These are phyloP conservation scores for Hericium alpestre DNA, from an alignment of 768 basidiomycete species.

Conservation along the genomic window DNA sequence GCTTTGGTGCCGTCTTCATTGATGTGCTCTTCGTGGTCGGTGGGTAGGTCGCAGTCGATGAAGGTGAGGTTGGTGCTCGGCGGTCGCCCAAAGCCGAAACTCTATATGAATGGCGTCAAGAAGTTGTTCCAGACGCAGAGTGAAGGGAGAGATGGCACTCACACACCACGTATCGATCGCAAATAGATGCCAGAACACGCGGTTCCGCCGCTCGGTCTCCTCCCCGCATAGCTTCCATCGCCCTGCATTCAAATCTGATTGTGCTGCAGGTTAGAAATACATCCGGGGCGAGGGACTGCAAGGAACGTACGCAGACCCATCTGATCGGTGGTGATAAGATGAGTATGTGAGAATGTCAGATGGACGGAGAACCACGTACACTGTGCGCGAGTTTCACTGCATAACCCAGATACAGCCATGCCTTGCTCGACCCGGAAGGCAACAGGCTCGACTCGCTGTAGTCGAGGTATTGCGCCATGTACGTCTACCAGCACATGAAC, in stretches of 20 bases:
- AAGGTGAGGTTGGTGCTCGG: constrained; percentile 14
- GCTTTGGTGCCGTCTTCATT: constrained; percentile 1
- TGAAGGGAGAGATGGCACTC: neutral
- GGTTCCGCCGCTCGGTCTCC: constrained; percentile 36
- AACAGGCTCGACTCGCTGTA: constrained; percentile 38
- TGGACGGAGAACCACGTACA: constrained; percentile 28
- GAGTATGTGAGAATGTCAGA: neutral
- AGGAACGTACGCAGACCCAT: constrained; percentile 43
- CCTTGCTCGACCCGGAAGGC: constrained; percentile 32
- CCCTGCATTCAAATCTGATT: constrained; percentile 44
- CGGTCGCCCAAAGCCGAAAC: constrained; percentile 18
- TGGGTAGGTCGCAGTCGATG: constrained; percentile 18
- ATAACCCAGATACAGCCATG: constrained; percentile 50
- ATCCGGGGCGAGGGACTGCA: neutral
- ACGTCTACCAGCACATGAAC: constrained; percentile 21
- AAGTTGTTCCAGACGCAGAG: neutral
- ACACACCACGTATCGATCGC: constrained; percentile 53
- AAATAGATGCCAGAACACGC: constrained; percentile 64
- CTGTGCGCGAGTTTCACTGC: constrained; percentile 49
- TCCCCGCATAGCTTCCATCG: constrained; percentile 48
- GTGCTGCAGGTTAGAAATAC: constrained; percentile 2
- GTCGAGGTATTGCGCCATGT: constrained; percentile 40
- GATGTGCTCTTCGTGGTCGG: constrained; percentile 5
- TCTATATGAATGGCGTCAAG: constrained; percentile 7
- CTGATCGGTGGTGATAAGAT: constrained; percentile 15